Evolutionary conservation across 768 basidiomycete species (phyloP).

Genomic region (Calocybe cyanea): DNA sequence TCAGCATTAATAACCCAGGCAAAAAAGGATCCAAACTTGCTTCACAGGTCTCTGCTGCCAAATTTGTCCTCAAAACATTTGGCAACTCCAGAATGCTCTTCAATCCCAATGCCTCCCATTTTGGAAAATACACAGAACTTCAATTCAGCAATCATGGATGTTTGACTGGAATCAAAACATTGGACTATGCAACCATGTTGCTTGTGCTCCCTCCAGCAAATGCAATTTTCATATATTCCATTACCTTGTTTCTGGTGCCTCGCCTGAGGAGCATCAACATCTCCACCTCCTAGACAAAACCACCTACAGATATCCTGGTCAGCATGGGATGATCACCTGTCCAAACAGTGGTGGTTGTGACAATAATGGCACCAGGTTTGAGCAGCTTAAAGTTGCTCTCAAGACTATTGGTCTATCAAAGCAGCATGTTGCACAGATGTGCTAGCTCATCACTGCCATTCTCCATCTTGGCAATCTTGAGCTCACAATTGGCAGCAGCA

Average conservation of each 20-base stretch:
- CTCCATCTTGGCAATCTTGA: slow-evolving; percentile 95
- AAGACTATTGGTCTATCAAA: slow-evolving; percentile 94
- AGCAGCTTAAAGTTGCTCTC: slow-evolving; percentile 91
- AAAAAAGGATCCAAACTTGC: slow-evolving; percentile 93
- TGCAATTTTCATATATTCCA: slow-evolving; percentile 98
- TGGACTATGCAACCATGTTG: slow-evolving; percentile 90
- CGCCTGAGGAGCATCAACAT: slow-evolving; percentile 83
- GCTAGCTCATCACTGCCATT: slow-evolving; percentile 92
- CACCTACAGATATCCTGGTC: slow-evolving; percentile 84
- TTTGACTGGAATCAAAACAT: slow-evolving; percentile 85
- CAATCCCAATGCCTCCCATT: slow-evolving; percentile 94
- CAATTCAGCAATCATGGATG: slow-evolving; percentile 94
- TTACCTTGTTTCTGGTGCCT: slow-evolving; percentile 90
- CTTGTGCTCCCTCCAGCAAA: slow-evolving; percentile 83
- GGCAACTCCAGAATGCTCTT: slow-evolving; percentile 89
- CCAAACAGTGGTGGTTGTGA: slow-evolving; percentile 50
- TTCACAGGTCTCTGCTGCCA: slow-evolving; percentile 84
- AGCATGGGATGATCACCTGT: slow-evolving; percentile 45
- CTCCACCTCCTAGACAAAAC: slow-evolving; percentile 79
- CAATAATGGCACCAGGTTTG: slow-evolving; percentile 85
- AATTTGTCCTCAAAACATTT: slow-evolving; percentile 94
- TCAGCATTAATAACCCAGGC: slow-evolving; percentile 81
- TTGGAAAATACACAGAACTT: slow-evolving; percentile 96
- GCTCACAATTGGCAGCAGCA: slow-evolving; percentile 76
- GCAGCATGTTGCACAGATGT: slow-evolving; percentile 91